These are phyloP conservation scores for Colletotrichum spinosum DNA, from an alignment of 2,329 filamentous ascomycete genomes.

Conservation along the genomic window DNA sequence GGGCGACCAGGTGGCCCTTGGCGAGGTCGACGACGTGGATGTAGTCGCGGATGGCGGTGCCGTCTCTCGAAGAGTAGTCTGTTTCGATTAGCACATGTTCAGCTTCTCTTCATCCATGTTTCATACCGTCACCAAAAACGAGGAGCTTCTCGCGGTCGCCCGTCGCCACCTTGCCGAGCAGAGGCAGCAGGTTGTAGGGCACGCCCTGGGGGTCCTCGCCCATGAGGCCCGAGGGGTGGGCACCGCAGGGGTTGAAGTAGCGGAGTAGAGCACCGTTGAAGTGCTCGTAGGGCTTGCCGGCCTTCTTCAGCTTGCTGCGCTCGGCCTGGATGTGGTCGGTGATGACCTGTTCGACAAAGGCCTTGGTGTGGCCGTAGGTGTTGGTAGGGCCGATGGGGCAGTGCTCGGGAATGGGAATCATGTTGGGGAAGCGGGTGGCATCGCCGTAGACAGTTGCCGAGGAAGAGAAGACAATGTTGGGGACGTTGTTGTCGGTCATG, in stretches of 20 bases:
- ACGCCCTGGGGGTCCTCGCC: constrained; percentile 97
- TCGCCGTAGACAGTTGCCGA: constrained; percentile 99
- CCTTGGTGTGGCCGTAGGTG: constrained; percentile 97
- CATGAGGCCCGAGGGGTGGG: constrained; percentile 96
- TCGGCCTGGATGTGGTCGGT: constrained; percentile 90
- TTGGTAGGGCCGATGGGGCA: constrained; percentile 98
- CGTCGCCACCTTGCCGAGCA: constrained; percentile 95
- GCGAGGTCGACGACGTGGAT: constrained; percentile 96
- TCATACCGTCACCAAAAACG: constrained; percentile 90
- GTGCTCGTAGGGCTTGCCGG: constrained; percentile 78
- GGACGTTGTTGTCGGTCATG: constrained; percentile 91
- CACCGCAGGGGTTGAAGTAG: constrained; percentile 98
- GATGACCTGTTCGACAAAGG: constrained; percentile 90
- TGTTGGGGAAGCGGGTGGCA: constrained; percentile 93
- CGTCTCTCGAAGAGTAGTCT: constrained; percentile 93
- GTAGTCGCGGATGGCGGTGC: constrained; percentile 96
- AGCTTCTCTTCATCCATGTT: too few relatives aligned
- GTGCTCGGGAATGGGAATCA: constrained; percentile 98
- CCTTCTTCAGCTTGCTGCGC: constrained; percentile 84
- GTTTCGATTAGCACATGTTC: constrained; percentile 38
- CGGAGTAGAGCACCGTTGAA: constrained; percentile 95
- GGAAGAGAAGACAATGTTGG: constrained; percentile 98
- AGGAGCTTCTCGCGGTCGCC: constrained; percentile 94
- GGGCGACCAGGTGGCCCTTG: constrained; percentile 85
- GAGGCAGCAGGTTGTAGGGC: constrained; percentile 93